Evolutionary conservation across 106 monocot genomes (phyloP).

Genomic region (Cymbidium sinense): DNA sequence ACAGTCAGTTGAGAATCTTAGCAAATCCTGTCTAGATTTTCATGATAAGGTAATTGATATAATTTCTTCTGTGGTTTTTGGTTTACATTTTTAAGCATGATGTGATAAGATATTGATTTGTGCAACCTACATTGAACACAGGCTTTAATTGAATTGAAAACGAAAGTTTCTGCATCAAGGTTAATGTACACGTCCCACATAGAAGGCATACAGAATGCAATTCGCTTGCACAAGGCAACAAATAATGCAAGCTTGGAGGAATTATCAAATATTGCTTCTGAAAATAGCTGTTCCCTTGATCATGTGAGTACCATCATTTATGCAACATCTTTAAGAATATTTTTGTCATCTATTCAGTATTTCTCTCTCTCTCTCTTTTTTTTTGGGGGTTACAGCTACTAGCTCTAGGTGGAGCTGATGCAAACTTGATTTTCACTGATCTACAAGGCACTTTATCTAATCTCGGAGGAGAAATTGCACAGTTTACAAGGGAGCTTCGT

Average conservation of each 20-base stretch:
- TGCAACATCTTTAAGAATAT: not conserved
- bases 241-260: conserved; percentile 65
- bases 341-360: not conserved
- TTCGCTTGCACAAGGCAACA: conserved; percentile 70
- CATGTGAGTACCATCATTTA: conserved; percentile 30
- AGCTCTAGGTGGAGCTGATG: conserved; percentile 45
- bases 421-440: conserved; percentile 48
- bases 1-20: conserved; percentile 50
- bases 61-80: not conserved
- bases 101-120: not conserved
- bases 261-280: conserved; percentile 33
- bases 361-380: not conserved
- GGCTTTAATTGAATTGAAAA: conserved; percentile 49
- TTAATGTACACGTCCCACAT: conserved; percentile 58
- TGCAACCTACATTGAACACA: conserved; percentile 13
- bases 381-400: conserved; percentile 37
- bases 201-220: conserved; percentile 71
- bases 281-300: conserved; percentile 42
- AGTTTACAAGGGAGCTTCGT: conserved; percentile 64
- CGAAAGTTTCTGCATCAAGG: conserved; percentile 47
- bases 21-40: conserved; percentile 65
- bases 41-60: conserved; percentile 63
- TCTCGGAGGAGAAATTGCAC: conserved; percentile 56
- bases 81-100: not conserved
- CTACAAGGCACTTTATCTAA: conserved; percentile 48